These are phyloP conservation scores for Casuarina equisetifolia DNA, from an alignment of 306 rosid species.

Conservation along the genomic window DNA sequence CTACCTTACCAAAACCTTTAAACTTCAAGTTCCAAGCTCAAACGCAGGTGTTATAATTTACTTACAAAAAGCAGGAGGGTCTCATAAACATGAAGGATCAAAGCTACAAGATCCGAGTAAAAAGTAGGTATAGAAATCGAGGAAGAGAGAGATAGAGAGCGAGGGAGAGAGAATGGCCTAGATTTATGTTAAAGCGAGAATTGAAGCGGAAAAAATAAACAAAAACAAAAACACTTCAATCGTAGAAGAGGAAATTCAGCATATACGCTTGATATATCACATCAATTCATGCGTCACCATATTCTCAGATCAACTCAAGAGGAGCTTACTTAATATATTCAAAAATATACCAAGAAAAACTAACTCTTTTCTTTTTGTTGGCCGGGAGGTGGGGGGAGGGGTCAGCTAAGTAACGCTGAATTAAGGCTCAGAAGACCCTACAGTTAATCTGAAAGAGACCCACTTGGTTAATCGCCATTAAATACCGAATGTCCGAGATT, in stretches of 20 bases:
- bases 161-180: constrained; percentile 7
- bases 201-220: background rate
- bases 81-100: background rate
- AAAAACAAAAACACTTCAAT: background rate
- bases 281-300: constrained; percentile 33
- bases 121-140: constrained; percentile 4
- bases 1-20: background rate
- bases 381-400: background rate
- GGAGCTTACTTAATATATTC: background rate
- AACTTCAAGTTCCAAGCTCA: constrained; percentile 17
- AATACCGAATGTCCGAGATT: background rate
- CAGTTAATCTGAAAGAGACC: background rate
- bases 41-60: background rate
- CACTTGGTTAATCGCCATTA: background rate
- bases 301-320: constrained; percentile 17
- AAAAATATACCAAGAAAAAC: background rate
- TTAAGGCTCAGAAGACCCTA: constrained; percentile 17
- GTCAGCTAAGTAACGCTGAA: constrained; percentile 4
- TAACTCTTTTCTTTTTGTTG: background rate
- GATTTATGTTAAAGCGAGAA: constrained; percentile 2
- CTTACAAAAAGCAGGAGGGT: background rate
- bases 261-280: constrained; percentile 34
- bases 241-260: constrained; percentile 22
- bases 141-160: background rate
- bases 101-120: background rate